Conservation (phyloP, 2,329 filamentous ascomycete species). For the Thielaviopsis musarum region DNA sequence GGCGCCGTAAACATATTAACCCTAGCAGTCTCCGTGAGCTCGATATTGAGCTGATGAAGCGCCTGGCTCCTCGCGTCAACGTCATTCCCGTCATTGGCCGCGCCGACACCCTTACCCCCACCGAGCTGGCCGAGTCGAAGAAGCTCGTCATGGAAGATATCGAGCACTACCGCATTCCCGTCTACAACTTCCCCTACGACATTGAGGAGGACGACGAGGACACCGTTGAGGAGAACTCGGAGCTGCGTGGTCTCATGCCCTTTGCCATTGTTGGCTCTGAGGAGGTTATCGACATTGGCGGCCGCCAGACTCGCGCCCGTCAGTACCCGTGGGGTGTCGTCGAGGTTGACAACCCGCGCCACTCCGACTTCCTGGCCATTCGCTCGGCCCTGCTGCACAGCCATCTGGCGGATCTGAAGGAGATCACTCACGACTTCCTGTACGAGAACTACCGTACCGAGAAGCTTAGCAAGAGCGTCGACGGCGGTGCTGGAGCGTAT, state of each 20-base stretch:
- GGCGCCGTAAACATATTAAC: conserved; percentile 12
- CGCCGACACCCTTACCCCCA: conserved; percentile 89
- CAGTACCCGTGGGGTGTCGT: conserved; percentile 99
- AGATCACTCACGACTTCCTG: conserved; percentile 98
- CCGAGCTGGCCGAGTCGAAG: conserved; percentile 95
- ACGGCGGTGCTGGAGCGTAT: conserved; percentile 74
- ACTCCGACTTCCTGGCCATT: conserved; percentile 96
- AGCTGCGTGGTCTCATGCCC: conserved; percentile 92
- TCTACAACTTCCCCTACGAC: conserved; percentile 99
- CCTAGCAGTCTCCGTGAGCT: conserved; percentile 72
- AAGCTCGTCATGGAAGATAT: conserved; percentile 99
- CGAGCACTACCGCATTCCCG: conserved; percentile 97
- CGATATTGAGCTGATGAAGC: conserved; percentile 99
- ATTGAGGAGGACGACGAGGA: conserved; percentile 99
- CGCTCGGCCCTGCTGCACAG: conserved; percentile 92
- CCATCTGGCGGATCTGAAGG: conserved; percentile 94
- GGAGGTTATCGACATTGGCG: conserved; percentile 84
- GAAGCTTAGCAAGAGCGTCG: conserved; percentile 99
- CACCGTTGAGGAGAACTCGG: conserved; percentile 96
- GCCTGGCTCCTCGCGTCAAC: conserved; percentile 92
- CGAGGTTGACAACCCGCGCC: conserved; percentile 96
- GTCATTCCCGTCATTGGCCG: conserved; percentile 98
- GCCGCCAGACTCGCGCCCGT: conserved; percentile 78
- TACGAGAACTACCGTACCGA: conserved; percentile 99
- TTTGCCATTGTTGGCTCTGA: conserved; percentile 98